Percentiles rank a stretch among this genome's conserved stretches.
phyloP scores from a whole-genome alignment of 179 eudicot genomes.

The Patellifolia procumbens region DNA sequence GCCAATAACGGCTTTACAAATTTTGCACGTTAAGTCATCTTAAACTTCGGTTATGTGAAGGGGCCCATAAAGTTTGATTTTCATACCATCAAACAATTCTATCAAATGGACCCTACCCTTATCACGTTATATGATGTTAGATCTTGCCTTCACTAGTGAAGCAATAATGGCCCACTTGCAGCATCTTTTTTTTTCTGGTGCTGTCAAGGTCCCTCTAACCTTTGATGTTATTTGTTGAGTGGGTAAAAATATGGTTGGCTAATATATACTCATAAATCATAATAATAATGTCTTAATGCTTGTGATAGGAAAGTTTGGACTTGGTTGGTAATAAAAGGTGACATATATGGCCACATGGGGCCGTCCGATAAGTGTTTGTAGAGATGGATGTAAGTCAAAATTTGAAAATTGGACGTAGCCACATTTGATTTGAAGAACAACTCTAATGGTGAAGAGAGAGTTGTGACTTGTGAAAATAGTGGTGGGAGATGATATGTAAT shows the following conservation, averaged over 20 bases:
- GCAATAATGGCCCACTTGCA: conserved; percentile 49
- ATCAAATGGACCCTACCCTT: conserved; percentile 37
- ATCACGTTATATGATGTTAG: conserved; percentile 47
- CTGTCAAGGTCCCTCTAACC: conserved; percentile 32
- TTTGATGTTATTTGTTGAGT: not conserved
- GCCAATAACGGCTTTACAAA: conserved; percentile 22
- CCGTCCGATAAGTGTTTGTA: too few species aligned
- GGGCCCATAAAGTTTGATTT: conserved; percentile 13
- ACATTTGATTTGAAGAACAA: too few species aligned
- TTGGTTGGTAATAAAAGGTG: too few species aligned
- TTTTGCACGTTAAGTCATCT: conserved; percentile 23
- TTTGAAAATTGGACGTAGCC: too few species aligned
- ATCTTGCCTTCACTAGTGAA: conserved; percentile 57
- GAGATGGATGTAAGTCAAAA: too few species aligned
- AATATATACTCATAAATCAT: too few species aligned
- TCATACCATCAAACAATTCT: conserved; percentile 10
- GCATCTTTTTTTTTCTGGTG: conserved; percentile 38
- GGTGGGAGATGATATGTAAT: too few species aligned
- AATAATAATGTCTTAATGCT: not conserved
- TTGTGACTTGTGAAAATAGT: too few species aligned
- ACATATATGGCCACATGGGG: too few species aligned
- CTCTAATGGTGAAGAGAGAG: too few species aligned
- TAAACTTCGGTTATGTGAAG: conserved; percentile 13
- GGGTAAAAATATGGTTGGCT: not conserved
- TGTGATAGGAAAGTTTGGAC: not conserved